Evolutionary conservation across 2,329 filamentous ascomycete species (phyloP).

Genomic region (Xylaria polymorpha): DNA sequence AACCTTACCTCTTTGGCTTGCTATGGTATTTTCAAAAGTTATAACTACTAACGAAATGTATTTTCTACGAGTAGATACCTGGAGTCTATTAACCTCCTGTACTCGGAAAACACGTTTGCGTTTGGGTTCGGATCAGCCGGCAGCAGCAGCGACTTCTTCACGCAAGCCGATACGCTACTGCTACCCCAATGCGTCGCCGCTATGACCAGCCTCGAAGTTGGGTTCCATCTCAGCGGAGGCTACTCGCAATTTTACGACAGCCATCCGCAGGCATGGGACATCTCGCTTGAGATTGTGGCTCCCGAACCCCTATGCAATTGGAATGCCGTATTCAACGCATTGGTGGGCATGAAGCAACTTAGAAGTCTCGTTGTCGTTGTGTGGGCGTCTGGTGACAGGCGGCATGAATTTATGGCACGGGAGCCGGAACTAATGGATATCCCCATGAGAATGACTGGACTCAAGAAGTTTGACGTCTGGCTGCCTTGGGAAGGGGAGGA

Average conservation of each 20-base stretch:
- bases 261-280: constrained; percentile 38
- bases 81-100: constrained; percentile 38
- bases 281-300: constrained; percentile 34
- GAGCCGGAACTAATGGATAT: constrained; percentile 39
- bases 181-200: constrained; percentile 37
- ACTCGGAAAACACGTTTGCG: constrained; percentile 39
- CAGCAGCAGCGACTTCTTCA: constrained; percentile 37
- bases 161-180: constrained; percentile 34
- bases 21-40: not conserved
- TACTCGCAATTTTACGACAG: constrained; percentile 39
- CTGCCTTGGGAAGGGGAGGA: constrained; percentile 38
- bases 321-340: constrained; percentile 37
- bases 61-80: constrained; percentile 31
- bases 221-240: constrained; percentile 40
- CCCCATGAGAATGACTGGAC: constrained; percentile 34
- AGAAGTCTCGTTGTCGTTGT: constrained; percentile 37
- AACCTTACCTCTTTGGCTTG: not conserved
- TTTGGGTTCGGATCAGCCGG: constrained; percentile 36
- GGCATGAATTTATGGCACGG: constrained; percentile 35
- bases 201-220: constrained; percentile 39
- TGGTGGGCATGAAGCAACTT: constrained; percentile 36
- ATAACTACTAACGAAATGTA: constrained; percentile 23
- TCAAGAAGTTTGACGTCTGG: constrained; percentile 39
- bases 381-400: constrained; percentile 39
- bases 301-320: constrained; percentile 36